phyloP scores from a whole-genome alignment of 768 basidiomycete genomes.

The Suillus sp. region DNA sequence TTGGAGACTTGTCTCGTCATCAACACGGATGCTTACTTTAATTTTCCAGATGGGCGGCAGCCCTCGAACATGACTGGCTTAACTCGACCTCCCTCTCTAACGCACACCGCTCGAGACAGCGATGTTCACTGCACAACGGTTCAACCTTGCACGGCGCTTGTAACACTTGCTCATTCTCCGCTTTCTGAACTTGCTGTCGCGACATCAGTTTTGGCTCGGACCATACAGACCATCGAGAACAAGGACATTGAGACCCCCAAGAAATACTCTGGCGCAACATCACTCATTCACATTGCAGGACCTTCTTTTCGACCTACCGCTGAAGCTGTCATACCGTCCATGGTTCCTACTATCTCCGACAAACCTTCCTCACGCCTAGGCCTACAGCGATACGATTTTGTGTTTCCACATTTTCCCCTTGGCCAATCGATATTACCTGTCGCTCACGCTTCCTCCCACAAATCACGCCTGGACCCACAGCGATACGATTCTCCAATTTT shows the following conservation, averaged over 20 bases:
- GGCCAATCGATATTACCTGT: neutral
- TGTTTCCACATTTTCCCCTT: neutral
- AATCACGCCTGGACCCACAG: neutral
- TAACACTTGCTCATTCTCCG: neutral
- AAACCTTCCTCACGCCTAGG: neutral
- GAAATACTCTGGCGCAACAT: neutral
- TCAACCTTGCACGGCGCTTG: neutral
- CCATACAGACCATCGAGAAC: neutral
- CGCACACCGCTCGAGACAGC: neutral
- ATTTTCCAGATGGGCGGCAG: neutral
- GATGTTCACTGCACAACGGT: neutral
- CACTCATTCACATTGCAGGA: neutral
- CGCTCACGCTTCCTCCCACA: neutral
- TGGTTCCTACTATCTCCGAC: neutral
- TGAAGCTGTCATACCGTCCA: neutral
- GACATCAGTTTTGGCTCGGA: neutral
- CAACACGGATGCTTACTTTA: neutral
- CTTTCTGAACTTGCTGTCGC: too few species aligned
- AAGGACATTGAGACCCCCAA: neutral
- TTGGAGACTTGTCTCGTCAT: neutral
- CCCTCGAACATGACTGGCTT: neutral
- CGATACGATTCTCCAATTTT: neutral
- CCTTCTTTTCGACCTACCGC: neutral
- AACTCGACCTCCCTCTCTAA: neutral
- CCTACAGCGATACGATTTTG: neutral